Conservation (phyloP, 805 yeast genomes). For the Candida pini region DNA sequence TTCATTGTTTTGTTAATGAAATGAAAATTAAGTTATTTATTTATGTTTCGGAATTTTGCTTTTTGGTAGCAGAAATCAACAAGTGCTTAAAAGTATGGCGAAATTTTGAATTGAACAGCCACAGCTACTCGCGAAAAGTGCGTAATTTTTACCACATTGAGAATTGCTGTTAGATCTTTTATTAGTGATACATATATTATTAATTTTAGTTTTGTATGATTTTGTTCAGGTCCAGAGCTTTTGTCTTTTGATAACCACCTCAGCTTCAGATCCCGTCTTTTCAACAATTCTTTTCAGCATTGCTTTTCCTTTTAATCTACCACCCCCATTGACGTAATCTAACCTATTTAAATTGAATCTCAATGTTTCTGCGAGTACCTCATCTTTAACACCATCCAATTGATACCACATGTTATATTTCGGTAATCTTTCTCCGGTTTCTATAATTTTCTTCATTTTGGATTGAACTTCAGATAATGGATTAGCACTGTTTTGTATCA, state of each 20-base stretch:
- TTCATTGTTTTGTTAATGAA: no score
- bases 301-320: slow-evolving; percentile 29
- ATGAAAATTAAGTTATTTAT: no score
- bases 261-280: slow-evolving; percentile 20
- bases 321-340: slow-evolving; percentile 31
- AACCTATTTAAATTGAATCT: slow-evolving; percentile 47
- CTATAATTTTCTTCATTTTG: slow-evolving; percentile 57
- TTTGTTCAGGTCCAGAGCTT: background rate
- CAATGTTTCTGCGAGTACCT: slow-evolving; percentile 54
- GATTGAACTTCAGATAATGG: slow-evolving; percentile 49
- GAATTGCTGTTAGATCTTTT: no score
- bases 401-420: slow-evolving; percentile 77
- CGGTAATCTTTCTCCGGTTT: slow-evolving; percentile 53
- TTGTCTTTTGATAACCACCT: slow-evolving; percentile 12
- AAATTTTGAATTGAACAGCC: no score
- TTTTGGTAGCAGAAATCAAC: no score
- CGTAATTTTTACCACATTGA: no score
- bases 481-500: slow-evolving; percentile 60
- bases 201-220: no score
- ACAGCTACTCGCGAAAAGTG: no score
- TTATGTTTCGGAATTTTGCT: no score
- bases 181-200: no score
- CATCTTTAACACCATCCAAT: slow-evolving; percentile 71
- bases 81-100: no score
- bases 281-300: slow-evolving; percentile 28